Percentiles rank a stretch among this genome's conserved stretches.
Conservation (phyloP, 192 early-diverging fungal species). For the Backusella mclennaniae region DNA sequence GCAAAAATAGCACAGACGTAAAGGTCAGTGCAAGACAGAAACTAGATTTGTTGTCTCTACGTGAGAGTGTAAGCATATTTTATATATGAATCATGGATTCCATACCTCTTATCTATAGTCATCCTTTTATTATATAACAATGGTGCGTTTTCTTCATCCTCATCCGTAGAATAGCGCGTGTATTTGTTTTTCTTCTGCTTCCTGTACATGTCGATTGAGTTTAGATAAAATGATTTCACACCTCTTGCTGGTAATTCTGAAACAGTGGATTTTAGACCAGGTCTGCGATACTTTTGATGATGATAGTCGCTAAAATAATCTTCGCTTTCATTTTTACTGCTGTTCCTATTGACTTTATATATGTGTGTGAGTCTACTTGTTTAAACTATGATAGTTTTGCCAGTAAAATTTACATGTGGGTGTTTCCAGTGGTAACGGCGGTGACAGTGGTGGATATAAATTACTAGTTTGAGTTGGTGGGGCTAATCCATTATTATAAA, state of each 20-base stretch:
- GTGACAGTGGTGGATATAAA: not conserved
- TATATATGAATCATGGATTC: too few relatives aligned
- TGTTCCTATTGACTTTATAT: not conserved
- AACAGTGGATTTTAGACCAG: slow-evolving; percentile 8
- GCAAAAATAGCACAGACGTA: not conserved
- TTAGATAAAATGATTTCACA: slow-evolving; percentile 7
- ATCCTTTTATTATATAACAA: not conserved
- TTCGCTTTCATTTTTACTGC: not conserved
- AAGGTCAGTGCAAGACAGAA: not conserved
- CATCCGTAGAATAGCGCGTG: not conserved
- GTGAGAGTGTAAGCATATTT: not conserved
- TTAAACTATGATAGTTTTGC: too few relatives aligned
- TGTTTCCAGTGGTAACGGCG: not conserved
- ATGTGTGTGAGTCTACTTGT: not conserved
- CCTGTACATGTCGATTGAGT: not conserved
- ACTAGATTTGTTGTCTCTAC: not conserved
- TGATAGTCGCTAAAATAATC: slow-evolving; percentile 4
- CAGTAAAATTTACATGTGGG: not conserved
- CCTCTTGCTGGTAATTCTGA: slow-evolving; percentile 13
- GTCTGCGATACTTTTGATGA: slow-evolving; percentile 10
- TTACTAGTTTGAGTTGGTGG: not conserved
- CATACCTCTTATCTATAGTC: not conserved
- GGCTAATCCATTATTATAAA: slow-evolving; percentile 5
- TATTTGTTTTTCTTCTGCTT: not conserved
- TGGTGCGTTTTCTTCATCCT: slow-evolving; percentile 5